A percentile compares a stretch with the other conserved stretches of the same genome.
phyloP scores from a whole-genome alignment of 129 eudicot genomes.

The Arctium lappa region DNA sequence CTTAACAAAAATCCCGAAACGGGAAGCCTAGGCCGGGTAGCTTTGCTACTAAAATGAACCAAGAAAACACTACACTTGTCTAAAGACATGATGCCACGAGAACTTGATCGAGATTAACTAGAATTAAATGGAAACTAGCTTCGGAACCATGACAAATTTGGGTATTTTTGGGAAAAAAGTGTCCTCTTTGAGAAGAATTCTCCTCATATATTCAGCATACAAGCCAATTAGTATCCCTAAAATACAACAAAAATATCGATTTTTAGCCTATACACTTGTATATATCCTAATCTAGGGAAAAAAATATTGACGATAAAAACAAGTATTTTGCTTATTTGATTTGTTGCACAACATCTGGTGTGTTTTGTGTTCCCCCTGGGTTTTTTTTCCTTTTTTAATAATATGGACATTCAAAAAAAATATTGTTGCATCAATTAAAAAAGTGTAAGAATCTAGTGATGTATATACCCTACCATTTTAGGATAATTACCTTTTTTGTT shows the following conservation, averaged over 20 bases:
- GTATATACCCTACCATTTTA: not conserved
- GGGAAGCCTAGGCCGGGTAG: not conserved
- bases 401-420: too few species aligned
- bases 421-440: not conserved
- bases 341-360: not conserved
- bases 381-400: too few species aligned
- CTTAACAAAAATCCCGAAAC: not conserved
- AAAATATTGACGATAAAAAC: not conserved
- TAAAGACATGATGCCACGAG: constrained; percentile 1
- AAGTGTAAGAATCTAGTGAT: not conserved
- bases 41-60: constrained; percentile 9
- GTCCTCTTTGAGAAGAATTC: not conserved
- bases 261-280: not conserved
- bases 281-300: not conserved
- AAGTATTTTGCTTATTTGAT: not conserved
- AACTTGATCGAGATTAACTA: not conserved
- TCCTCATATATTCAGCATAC: not conserved
- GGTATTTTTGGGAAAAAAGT: not conserved
- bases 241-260: not conserved
- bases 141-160: not conserved
- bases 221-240: not conserved
- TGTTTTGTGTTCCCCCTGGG: not conserved
- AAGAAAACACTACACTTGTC: not conserved
- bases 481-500: not conserved
- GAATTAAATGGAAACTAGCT: not conserved